Conservation (phyloP, 2,329 filamentous ascomycete species). For the Arthrobotrys megalospora region DNA sequence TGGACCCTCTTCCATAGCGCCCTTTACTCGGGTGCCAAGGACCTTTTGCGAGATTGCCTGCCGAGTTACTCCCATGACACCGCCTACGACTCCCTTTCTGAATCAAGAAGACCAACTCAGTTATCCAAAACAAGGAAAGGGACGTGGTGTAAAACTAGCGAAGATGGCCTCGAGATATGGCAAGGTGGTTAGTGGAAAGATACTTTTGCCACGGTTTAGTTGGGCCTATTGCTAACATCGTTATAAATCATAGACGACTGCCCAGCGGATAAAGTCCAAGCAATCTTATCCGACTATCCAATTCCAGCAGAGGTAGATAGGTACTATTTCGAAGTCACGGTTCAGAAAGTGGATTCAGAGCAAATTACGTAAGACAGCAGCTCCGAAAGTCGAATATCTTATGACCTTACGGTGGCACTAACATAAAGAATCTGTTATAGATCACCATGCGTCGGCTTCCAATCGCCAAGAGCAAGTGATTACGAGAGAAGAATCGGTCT, state of each 20-base stretch:
- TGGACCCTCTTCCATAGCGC: conserved; percentile 20
- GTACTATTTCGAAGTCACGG: conserved; percentile 28
- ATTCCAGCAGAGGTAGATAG: conserved; percentile 15
- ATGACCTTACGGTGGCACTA: not conserved
- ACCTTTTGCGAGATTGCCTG: not conserved
- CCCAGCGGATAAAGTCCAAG: not conserved
- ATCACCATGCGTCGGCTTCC: not conserved
- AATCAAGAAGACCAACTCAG: not conserved
- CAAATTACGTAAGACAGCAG: not conserved
- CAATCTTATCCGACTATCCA: conserved; percentile 12
- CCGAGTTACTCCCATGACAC: not conserved
- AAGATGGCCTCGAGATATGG: conserved; percentile 14
- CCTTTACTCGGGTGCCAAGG: not conserved
- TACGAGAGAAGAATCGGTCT: not conserved
- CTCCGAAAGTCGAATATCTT: not conserved
- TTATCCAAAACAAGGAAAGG: conserved; percentile 20
- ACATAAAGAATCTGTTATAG: not conserved
- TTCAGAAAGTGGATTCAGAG: not conserved
- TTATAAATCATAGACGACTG: not conserved
- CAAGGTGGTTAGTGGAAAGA: not conserved
- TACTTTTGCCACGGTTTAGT: not conserved
- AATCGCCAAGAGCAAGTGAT: not conserved
- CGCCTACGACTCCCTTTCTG: not conserved
- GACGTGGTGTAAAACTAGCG: not conserved
- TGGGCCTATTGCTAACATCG: not conserved